Percentiles rank a stretch among this genome's conserved stretches.
Conservation (phyloP, 305 asterid genomes). For the Fraxinus angustifolia region DNA sequence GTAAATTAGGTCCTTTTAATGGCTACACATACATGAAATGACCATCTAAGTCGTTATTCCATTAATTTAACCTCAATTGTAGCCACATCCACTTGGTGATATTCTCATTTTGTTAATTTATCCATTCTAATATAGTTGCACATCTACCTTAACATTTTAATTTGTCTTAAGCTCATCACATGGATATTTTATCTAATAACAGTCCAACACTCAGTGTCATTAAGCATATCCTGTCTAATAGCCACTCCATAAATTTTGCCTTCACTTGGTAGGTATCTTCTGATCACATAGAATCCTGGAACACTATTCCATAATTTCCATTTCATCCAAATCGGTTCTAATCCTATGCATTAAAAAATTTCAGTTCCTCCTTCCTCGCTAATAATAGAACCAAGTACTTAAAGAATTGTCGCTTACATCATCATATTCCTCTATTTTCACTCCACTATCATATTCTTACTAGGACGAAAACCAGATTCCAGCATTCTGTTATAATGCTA, state of each 20-base stretch:
- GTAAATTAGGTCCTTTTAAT: background rate
- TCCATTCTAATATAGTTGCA: background rate
- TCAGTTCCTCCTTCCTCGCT: background rate
- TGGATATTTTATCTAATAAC: background rate
- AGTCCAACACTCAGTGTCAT: background rate
- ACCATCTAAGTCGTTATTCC: background rate
- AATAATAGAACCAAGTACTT: background rate
- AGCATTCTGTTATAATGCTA: background rate
- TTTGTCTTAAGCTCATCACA: background rate
- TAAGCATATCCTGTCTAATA: background rate
- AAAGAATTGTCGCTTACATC: background rate
- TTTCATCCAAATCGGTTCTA: background rate
- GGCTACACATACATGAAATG: background rate
- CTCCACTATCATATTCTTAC: background rate
- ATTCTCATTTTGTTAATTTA: background rate
- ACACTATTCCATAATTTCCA: background rate
- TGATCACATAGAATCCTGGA: background rate
- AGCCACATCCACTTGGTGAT: background rate
- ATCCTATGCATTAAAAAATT: background rate
- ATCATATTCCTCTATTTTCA: background rate
- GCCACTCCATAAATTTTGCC: background rate
- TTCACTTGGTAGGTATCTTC: background rate
- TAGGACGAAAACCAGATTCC: background rate
- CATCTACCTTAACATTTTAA: background rate
- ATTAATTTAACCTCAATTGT: background rate